Base-by-base conservation (phyloP, 169 alveolate species). In the Theileria annulata region DNA sequence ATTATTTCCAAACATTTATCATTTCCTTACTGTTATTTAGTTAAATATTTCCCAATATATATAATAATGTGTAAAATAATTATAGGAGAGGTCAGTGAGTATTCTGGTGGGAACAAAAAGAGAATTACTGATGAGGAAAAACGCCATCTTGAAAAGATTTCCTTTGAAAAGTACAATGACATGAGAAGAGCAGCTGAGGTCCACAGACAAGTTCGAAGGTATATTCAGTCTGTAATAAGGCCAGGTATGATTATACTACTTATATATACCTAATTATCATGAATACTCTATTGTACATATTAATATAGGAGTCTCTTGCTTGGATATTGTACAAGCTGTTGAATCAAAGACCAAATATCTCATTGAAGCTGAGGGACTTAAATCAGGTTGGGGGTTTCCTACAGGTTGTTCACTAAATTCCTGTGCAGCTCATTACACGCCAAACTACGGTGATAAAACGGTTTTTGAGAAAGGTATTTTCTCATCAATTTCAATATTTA, bases 341-440 rank as follows among this genome's bases (percentile, higher is more conserved):
- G 99, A 99, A 87, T 91, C 94, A 49, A 96, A 96, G 93, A 92
- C 98, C n/a, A 92, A 95, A 77, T 96, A 95, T 77, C 93, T 98
- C 63, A 96, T 98, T 21, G 96, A 93, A 64, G 96, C 97, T n/a
- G 94, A 96, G 74, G 97, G 98, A 35, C 88, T 98, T 59, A 98
- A 98, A 60, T 93, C 98, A 17, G 99, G 99, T 23, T 97, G 98
- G 95, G 99, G 99, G 48, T 99, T 99, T 82, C 99, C 99, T 31
- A 98, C 99, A 1, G 99, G 99, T 12, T 91, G 97, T 42, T 95
- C 99, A 0, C 77, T 98, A 25, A 97, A 97, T 82, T 90, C 97
- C 87, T 96, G 98, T 63, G 99, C 99, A 0, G 99, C 99, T 12
- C 99, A 99, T 88, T 99, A 97, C 85, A 99, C 99, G 0, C 99